Evolutionary conservation across 305 asterid species (phyloP).

Genomic region (Rubia tinctorum): DNA sequence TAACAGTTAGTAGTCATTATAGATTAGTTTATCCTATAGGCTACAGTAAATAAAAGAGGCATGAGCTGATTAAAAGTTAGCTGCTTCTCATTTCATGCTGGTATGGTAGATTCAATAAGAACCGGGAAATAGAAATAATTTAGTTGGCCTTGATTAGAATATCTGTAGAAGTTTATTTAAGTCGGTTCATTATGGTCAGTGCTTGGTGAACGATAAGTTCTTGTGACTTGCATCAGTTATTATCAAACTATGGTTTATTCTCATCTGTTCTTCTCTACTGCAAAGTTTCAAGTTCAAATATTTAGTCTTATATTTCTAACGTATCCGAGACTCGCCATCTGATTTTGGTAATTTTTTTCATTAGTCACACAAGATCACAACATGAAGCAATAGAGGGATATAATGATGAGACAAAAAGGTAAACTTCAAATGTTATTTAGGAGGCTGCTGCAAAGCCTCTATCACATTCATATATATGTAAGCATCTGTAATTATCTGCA

Average conservation of each 20-base stretch:
- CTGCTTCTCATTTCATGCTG: not conserved
- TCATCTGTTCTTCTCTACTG: not conserved
- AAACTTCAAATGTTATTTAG: conserved; percentile 1
- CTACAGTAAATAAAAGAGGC: not conserved
- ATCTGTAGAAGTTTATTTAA: not conserved
- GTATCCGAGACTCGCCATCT: not conserved
- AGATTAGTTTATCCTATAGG: not conserved
- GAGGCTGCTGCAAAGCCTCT: conserved; percentile 19
- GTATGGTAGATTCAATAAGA: not conserved
- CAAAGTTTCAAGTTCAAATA: not conserved
- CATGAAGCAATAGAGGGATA: not conserved
- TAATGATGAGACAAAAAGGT: not conserved
- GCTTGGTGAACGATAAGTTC: not conserved
- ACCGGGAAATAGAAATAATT: not conserved
- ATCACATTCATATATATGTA: not conserved
- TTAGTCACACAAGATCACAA: not conserved
- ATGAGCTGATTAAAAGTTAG: not conserved
- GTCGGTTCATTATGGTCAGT: not conserved
- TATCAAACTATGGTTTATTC: not conserved
- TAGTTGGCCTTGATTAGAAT: not conserved
- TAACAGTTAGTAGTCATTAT: not conserved
- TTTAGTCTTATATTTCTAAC: not conserved
- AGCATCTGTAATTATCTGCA: not conserved
- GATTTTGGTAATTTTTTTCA: not conserved
- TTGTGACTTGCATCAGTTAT: not conserved